These are phyloP conservation scores for Venturia aucupariae DNA, from an alignment of 2,329 filamentous ascomycete genomes.

Conservation along the genomic window DNA sequence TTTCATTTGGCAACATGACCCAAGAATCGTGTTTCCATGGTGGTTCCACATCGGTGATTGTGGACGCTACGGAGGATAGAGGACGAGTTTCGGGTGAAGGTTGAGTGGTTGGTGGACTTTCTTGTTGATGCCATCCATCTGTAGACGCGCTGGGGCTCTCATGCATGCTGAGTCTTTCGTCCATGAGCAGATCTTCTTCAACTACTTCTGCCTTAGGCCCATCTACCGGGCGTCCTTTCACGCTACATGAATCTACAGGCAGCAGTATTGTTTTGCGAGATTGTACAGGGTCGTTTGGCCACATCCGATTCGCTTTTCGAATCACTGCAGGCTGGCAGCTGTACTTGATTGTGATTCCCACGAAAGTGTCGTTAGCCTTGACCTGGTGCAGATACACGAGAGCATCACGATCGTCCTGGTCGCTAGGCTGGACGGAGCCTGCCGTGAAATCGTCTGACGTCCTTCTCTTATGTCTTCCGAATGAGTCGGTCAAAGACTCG, in stretches of 20 bases:
- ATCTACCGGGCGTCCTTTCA: slow-evolving; percentile 58
- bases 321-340: slow-evolving; percentile 77
- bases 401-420: slow-evolving; percentile 60
- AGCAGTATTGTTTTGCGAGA: slow-evolving; percentile 70
- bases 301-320: slow-evolving; percentile 82
- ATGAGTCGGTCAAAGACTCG: slow-evolving; percentile 32
- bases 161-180: slow-evolving; percentile 28
- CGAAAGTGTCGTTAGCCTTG: slow-evolving; percentile 73
- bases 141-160: slow-evolving; percentile 18
- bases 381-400: slow-evolving; percentile 89
- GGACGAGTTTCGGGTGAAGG: slow-evolving; percentile 24
- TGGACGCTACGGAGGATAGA: slow-evolving; percentile 26
- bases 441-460: slow-evolving; percentile 54
- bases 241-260: slow-evolving; percentile 80
- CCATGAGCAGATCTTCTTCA: slow-evolving; percentile 25
- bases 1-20: slow-evolving; percentile 67
- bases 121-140: slow-evolving; percentile 18
- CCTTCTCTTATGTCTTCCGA: slow-evolving; percentile 51
- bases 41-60: slow-evolving; percentile 42
- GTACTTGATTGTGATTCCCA: slow-evolving; percentile 83
- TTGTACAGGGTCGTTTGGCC: slow-evolving; percentile 88
- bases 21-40: slow-evolving; percentile 84
- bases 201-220: slow-evolving; percentile 19
- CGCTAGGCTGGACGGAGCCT: slow-evolving; percentile 40
- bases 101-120: slow-evolving; percentile 29